Percentiles rank a stretch among this genome's conserved stretches.
Evolutionary conservation across 2,329 filamentous ascomycete species (phyloP).

Genomic region (Fusarium sp.): DNA sequence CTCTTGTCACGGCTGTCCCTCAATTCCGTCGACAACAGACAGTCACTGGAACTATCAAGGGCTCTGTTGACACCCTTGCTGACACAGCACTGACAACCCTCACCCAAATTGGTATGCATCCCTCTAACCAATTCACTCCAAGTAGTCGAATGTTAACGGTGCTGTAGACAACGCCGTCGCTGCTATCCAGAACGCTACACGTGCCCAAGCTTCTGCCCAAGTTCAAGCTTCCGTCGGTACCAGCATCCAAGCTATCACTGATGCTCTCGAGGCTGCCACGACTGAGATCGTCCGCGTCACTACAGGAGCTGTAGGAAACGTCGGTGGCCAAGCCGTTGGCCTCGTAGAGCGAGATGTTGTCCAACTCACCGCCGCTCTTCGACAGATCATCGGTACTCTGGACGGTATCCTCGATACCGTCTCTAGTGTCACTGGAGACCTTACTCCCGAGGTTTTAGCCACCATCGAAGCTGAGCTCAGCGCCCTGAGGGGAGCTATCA

Average conservation of each 20-base stretch:
- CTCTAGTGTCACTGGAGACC: constrained; percentile 1
- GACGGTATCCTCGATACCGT: neutral
- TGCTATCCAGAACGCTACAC: neutral
- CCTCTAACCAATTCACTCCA: accelerated
- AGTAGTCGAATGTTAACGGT: neutral
- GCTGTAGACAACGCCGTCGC: neutral
- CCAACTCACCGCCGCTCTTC: neutral
- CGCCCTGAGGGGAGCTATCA: neutral
- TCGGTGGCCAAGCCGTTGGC: neutral
- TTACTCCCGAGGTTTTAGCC: constrained; percentile 1
- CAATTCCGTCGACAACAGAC: constrained; percentile 20
- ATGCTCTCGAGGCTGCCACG: constrained; percentile 3
- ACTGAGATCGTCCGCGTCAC: constrained; percentile 16
- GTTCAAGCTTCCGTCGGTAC: neutral
- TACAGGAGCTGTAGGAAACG: constrained; percentile 23
- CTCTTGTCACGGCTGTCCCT: constrained; percentile 27
- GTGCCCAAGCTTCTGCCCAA: neutral
- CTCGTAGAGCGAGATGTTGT: constrained; percentile 10
- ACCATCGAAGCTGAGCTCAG: constrained; percentile 7
- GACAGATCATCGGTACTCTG: neutral
- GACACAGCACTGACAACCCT: accelerated
- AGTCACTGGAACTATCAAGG: constrained; percentile 7
- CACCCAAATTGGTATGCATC: constrained; percentile 11
- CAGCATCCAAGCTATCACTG: constrained; percentile 6
- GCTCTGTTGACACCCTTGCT: neutral